Percentiles rank a stretch among this genome's conserved stretches.
phyloP scores from a whole-genome alignment of 192 early-diverging fungal species.

The Spizellomyces sp. region DNA sequence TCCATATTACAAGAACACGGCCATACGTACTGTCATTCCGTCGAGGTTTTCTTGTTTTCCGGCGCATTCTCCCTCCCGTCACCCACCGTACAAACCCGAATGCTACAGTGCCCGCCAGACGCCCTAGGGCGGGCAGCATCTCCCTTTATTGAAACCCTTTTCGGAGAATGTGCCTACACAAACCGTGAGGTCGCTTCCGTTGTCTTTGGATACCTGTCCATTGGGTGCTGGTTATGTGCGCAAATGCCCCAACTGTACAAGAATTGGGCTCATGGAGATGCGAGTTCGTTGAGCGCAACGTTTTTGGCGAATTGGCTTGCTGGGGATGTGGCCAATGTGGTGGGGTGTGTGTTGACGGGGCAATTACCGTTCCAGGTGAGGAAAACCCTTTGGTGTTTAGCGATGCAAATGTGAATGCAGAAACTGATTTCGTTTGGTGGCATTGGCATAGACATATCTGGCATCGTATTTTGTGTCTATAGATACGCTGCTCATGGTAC shows the following conservation, averaged over 20 bases:
- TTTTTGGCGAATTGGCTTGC: conserved; percentile 69
- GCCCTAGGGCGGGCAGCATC: too few species aligned
- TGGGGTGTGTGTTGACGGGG: conserved; percentile 69
- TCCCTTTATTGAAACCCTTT: too few species aligned
- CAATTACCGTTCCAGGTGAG: conserved; percentile 78
- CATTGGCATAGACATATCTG: conserved; percentile 47
- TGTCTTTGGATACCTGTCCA: conserved; percentile 60
- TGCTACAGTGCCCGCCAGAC: too few species aligned
- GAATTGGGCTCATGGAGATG: conserved; percentile 55
- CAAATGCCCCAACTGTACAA: conserved; percentile 68
- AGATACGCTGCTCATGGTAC: conserved; percentile 40
- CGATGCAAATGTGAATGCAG: not conserved
- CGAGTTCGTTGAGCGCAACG: conserved; percentile 52
- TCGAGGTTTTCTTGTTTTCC: too few species aligned
- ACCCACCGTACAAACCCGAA: too few species aligned
- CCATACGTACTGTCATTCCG: too few species aligned
- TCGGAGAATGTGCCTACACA: too few species aligned
- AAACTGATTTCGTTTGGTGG: too few species aligned
- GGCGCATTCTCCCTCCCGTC: too few species aligned
- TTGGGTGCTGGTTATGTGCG: conserved; percentile 72
- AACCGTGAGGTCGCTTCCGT: not conserved
- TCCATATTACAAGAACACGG: too few species aligned
- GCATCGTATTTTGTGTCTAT: conserved; percentile 52
- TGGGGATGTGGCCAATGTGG: conserved; percentile 72
- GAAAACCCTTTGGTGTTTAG: not conserved